Percentiles rank a stretch among this genome's conserved stretches.
Evolutionary conservation across 208 protist genomes (phyloP).

Genomic region (Crithidia sp.): DNA sequence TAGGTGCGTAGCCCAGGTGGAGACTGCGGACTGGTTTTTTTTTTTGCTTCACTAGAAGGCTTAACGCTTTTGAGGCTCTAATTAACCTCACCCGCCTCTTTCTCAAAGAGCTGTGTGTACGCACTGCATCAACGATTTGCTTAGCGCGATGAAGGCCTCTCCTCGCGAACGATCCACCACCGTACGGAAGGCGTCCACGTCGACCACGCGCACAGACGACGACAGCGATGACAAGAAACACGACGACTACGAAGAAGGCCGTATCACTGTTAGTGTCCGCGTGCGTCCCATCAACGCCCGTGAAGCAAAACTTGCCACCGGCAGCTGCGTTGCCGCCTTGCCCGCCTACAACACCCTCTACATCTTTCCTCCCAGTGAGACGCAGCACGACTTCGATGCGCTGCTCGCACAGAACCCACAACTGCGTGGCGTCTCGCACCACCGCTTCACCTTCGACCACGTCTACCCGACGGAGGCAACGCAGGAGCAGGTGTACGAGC

Average conservation of each 20-base stretch:
- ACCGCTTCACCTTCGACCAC: conserved; percentile 83
- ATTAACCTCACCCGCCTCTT: background rate
- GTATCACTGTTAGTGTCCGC: conserved; percentile 82
- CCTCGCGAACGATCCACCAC: conserved; percentile 4
- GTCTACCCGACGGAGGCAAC: conserved; percentile 57
- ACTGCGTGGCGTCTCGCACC: conserved; percentile 21
- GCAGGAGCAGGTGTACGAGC: conserved; percentile 87
- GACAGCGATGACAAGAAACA: background rate
- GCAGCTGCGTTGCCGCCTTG: conserved; percentile 44
- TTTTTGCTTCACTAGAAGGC: too few species aligned
- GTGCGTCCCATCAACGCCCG: conserved; percentile 65
- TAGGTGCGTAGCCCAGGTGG: too few species aligned
- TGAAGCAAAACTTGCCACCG: conserved; percentile 37
- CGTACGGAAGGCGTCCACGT: background rate
- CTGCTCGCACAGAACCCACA: conserved; percentile 14
- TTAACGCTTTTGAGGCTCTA: background rate
- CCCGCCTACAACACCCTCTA: conserved; percentile 52
- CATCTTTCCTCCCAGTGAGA: conserved; percentile 33
- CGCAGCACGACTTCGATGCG: conserved; percentile 10
- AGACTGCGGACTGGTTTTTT: too few species aligned
- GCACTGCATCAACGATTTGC: background rate
- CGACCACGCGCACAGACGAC: background rate
- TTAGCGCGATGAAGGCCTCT: background rate
- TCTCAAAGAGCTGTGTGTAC: background rate
- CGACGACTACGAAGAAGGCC: conserved; percentile 58